These are phyloP conservation scores for Euclidium syriacum DNA, from an alignment of 345 rosid species.

Conservation along the genomic window DNA sequence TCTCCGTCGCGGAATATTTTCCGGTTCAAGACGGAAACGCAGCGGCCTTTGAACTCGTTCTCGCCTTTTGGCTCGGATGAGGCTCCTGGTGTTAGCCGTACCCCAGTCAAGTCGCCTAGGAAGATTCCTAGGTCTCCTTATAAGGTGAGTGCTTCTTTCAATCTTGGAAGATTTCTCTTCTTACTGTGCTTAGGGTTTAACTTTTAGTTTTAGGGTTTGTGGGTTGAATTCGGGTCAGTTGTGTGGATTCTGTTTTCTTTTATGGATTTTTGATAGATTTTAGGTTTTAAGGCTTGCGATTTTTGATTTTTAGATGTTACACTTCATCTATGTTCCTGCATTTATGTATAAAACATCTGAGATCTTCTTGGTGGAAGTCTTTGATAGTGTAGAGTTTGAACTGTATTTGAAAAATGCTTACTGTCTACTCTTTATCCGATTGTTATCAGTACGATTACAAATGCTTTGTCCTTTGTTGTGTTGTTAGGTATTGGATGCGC, in stretches of 20 bases:
- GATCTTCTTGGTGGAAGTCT: background rate
- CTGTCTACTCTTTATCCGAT: background rate
- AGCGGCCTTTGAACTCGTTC: constrained; percentile 53
- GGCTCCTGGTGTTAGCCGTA: constrained; percentile 51
- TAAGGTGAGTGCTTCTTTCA: constrained; percentile 44
- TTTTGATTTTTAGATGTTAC: constrained; percentile 6
- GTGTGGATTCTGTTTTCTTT: constrained; percentile 4
- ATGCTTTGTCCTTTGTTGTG: background rate
- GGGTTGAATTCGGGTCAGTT: background rate
- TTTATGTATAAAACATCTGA: background rate
- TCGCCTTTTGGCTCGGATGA: constrained; percentile 71
- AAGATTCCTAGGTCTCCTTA: constrained; percentile 85
- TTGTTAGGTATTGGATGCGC: constrained; percentile 91
- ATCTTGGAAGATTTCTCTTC: background rate
- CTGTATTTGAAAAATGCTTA: background rate
- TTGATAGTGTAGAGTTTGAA: background rate
- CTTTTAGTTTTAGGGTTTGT: constrained; percentile 6
- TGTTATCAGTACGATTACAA: background rate
- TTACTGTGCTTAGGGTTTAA: background rate
- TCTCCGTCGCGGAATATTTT: constrained; percentile 62
- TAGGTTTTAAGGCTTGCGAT: background rate
- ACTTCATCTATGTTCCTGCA: background rate
- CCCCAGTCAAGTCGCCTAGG: constrained; percentile 75
- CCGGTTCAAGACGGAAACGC: constrained; percentile 81
- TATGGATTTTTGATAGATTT: background rate